Base-by-base conservation (phyloP, 768 basidiomycete genomes). In the Suillus cothurnatus region DNA sequence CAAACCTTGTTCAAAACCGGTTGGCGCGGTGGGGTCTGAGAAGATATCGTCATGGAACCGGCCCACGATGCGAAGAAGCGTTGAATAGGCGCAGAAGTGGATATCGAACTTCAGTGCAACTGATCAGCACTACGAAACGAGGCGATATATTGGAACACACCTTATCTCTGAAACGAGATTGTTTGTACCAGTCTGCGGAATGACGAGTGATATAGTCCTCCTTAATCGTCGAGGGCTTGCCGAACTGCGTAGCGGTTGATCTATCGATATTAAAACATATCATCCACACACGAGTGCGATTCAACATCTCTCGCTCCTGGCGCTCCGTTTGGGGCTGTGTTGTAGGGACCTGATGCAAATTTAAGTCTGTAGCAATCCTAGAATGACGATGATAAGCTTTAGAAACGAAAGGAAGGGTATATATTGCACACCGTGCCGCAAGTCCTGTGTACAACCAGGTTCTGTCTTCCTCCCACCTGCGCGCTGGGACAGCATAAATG, bases 381-480 rank as follows among this genome's bases (percentile, higher is more conserved):
- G 3, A 63, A 34, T 26, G 17, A 47, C 7, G 14, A 14, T 19
- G 36, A 14, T 63, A 17, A 66, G 49, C 32, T 14, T 6, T n/a
- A 11, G 59, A 21, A 28, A 36, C 21, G 3, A 26, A 23, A n/a
- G 36, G 9, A 0, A n/a, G 6, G 11, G 23, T 32, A 31, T 23
- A 14, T 39, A 66, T 23, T 26, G 63, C 74, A 45, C 65, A 87
- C 88, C 92, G 88, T 39, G 94, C 90, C 1, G 93, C 94, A 66
- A 95, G 85, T 26, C 94, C 94, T 5, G 93, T 91, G 72, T 94
- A 93, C 57, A 95, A 75, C 92, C 94, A 96, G 64, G 91, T 92
- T 34, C 93, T 83, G 72, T 96, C 94, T 70, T 96, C 93, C 70
- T 96, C 94, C 90, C 94, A 97, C 50, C 87, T 79, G 28, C 88